Conservation (phyloP, 345 rosid species). For the Gossypium ekmanianum region DNA sequence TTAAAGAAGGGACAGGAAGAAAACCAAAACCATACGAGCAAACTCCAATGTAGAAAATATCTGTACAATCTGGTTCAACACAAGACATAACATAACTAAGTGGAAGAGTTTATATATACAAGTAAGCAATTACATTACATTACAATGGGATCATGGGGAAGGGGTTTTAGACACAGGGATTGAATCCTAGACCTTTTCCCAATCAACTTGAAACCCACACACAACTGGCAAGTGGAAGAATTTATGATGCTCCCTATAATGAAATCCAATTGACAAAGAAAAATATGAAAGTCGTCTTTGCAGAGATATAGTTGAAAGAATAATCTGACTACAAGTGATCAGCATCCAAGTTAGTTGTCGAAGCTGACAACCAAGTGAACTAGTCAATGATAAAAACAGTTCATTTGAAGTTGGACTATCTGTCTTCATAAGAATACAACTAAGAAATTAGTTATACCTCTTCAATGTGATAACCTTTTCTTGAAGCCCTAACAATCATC, state of each 20-base stretch:
- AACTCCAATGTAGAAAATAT: background rate
- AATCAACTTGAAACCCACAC: no score
- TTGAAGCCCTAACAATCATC: conserved; percentile 95
- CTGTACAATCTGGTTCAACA: background rate
- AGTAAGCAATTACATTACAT: no score
- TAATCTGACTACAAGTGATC: background rate
- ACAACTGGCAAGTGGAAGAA: no score
- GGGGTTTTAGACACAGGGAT: no score
- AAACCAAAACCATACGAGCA: background rate
- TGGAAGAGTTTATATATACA: no score
- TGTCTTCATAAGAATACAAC: background rate
- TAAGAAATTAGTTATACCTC: conserved; percentile 46
- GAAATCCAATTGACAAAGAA: background rate
- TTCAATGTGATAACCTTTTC: conserved; percentile 82
- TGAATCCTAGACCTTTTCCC: no score
- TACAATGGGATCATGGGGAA: no score
- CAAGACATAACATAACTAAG: background rate
- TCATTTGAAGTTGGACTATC: background rate
- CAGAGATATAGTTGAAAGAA: background rate
- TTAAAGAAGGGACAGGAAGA: background rate
- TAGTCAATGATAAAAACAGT: background rate
- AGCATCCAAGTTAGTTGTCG: background rate
- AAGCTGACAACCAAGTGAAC: background rate
- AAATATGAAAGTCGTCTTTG: background rate
- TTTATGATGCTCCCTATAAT: background rate